Evolutionary conservation across 2,329 filamentous ascomycete genomes (phyloP), one percentile per base, ranked within the genome.

Genomic region (Emmonsiellopsis sp.): DNA sequence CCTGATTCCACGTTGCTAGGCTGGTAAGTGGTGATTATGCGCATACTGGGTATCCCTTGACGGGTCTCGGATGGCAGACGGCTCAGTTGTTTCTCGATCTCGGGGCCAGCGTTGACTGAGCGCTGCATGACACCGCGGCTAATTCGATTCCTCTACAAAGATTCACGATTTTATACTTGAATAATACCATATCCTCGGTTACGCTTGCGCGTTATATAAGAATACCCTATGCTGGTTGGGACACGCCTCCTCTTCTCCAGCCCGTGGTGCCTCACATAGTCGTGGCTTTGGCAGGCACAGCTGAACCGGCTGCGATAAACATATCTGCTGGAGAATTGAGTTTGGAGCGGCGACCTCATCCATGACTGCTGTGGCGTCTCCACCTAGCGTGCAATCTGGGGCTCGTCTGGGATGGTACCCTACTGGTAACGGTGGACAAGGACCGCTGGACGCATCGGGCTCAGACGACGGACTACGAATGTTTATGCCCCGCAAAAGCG

Each of bases 401-500:
- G 74, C 77, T 65, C 77, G 74, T 68, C 73, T 79, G 72, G 78
- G 77, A 81, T 84, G 81, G 81, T 81, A 76, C 70, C 72, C 63
- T 58, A 61, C 71, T 74, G 65, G 72, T 76, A 77, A 78, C 71
- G 74, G 73, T 71, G 74, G 75, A 67, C 74, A 79, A 73, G 82
- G 79, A 74, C 77, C 78, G 68, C 73, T 82, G 63, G 77, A 80
- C 75, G 79, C 85, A 66, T 87, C 89, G 83, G 88, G 86, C 73
- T 75, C 84, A 68, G 89, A 95, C 75, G 88, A 95, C 72, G 83
- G 86, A 60, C 83, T 86, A 74, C 85, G 86, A 70, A 91, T 95
- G 81, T 88, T 94, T 70, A 85, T 88, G 80, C 87, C 88, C 65
- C 88, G 90, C 63, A 96, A 95, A 75, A 84, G 80, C 66, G 79